Conservation (phyloP, 495 filamentous ascomycete genomes). For the Filosporella fistucella region DNA sequence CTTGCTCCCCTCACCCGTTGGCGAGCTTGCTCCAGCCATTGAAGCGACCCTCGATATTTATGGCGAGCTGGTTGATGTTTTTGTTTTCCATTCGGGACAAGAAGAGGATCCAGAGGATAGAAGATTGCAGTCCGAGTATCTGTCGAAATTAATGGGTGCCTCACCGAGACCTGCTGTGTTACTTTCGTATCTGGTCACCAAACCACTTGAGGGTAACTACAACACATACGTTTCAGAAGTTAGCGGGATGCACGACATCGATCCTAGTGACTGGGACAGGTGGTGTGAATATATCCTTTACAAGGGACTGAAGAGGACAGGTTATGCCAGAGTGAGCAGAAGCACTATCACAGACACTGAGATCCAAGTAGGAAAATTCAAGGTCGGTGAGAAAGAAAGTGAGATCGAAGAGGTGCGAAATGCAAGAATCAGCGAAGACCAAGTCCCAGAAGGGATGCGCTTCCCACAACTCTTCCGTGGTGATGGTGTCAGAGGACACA, state of each 20-base stretch:
- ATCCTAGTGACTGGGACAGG: conserved; percentile 88
- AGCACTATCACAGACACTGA: conserved; percentile 96
- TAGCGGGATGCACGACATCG: conserved; percentile 94
- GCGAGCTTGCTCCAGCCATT: conserved; percentile 94
- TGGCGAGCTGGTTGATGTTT: conserved; percentile 83
- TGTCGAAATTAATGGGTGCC: conserved; percentile 83
- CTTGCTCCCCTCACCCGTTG: conserved; percentile 85
- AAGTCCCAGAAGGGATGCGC: conserved; percentile 67
- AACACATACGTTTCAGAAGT: conserved; percentile 87
- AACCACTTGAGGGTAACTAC: conserved; percentile 90
- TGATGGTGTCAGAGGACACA: conserved; percentile 81
- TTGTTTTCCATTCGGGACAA: conserved; percentile 98
- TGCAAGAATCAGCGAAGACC: conserved; percentile 53
- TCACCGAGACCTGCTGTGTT: conserved; percentile 78
- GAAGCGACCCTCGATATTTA: conserved; percentile 93
- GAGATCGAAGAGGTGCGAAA: conserved; percentile 44
- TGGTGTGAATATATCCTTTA: conserved; percentile 99
- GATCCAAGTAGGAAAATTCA: conserved; percentile 94
- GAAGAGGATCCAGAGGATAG: conserved; percentile 96
- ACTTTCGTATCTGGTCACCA: conserved; percentile 88
- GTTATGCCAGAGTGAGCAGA: conserved; percentile 85
- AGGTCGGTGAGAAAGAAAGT: conserved; percentile 67
- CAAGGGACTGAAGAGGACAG: conserved; percentile 80
- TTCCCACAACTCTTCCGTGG: conserved; percentile 90
- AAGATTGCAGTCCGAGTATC: conserved; percentile 79